Percentiles rank a stretch among this genome's conserved stretches.
These are phyloP conservation scores for Silybum marianum DNA, from an alignment of 129 eudicot genomes.

Conservation along the genomic window DNA sequence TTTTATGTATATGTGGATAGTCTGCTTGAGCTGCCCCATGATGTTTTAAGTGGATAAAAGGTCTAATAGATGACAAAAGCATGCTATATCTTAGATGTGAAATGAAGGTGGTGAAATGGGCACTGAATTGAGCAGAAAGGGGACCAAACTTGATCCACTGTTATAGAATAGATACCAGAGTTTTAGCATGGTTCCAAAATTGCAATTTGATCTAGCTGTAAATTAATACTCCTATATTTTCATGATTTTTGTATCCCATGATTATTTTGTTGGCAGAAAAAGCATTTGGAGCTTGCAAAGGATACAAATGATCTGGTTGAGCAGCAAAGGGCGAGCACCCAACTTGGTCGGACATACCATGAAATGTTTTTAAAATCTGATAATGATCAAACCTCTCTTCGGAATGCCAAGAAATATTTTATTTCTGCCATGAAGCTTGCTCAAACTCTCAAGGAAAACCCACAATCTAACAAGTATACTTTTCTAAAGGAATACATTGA, in stretches of 20 bases:
- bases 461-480: conserved; percentile 40
- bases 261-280: conserved; percentile 52
- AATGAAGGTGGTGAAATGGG: background rate
- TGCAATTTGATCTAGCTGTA: background rate
- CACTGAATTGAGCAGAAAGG: background rate
- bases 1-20: background rate
- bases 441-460: conserved; percentile 52
- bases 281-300: conserved; percentile 85
- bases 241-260: conserved; percentile 17
- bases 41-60: background rate
- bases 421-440: conserved; percentile 77
- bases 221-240: background rate
- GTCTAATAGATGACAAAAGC: background rate
- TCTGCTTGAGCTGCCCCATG: background rate
- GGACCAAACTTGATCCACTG: background rate
- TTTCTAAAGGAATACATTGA: conserved; percentile 88
- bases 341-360: conserved; percentile 94
- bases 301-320: conserved; percentile 66
- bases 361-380: conserved; percentile 75
- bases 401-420: conserved; percentile 89
- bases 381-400: conserved; percentile 61
- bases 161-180: background rate
- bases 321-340: conserved; percentile 95
- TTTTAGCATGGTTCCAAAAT: background rate
- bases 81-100: background rate